Evolutionary conservation across 1,284 basidiomycete species (phyloP).

Genomic region (Cryptococcus sp.): DNA sequence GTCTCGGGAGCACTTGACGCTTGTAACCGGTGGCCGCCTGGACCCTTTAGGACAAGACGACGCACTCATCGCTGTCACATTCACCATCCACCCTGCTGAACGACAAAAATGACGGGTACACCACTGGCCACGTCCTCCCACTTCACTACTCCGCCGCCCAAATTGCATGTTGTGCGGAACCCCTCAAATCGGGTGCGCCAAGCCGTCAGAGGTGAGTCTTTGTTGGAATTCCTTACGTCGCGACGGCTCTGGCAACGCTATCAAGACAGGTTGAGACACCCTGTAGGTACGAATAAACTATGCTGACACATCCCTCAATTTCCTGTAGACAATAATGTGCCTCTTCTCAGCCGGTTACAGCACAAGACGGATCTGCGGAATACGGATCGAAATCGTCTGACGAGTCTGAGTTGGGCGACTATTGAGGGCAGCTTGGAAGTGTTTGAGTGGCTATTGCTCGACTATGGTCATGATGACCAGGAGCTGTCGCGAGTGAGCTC

Average conservation of each 20-base stretch:
- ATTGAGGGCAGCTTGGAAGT: conserved; percentile 79
- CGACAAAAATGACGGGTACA: background rate
- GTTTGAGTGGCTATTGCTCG: conserved; percentile 79
- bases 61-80: background rate
- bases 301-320: background rate
- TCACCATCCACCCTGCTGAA: background rate
- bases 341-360: conserved; percentile 71
- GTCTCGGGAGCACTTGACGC: background rate
- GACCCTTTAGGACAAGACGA: no score
- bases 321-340: conserved; percentile 77
- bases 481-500: conserved; percentile 74
- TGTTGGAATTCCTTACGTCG: no score
- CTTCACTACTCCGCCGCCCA: conserved; percentile 11
- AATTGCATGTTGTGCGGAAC: conserved; percentile 33
- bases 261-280: background rate
- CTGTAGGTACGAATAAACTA: background rate
- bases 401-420: conserved; percentile 83
- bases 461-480: conserved; percentile 80
- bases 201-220: conserved; percentile 42
- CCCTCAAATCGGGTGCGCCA: conserved; percentile 36
- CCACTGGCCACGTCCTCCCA: conserved; percentile 15
- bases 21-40: background rate
- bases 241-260: no score
- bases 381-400: conserved; percentile 68
- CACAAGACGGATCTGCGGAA: conserved; percentile 77